Percentiles rank a stretch among this genome's conserved stretches.
Evolutionary conservation across 2,329 filamentous ascomycete species (phyloP).

Genomic region (Trichoderma atroviride): DNA sequence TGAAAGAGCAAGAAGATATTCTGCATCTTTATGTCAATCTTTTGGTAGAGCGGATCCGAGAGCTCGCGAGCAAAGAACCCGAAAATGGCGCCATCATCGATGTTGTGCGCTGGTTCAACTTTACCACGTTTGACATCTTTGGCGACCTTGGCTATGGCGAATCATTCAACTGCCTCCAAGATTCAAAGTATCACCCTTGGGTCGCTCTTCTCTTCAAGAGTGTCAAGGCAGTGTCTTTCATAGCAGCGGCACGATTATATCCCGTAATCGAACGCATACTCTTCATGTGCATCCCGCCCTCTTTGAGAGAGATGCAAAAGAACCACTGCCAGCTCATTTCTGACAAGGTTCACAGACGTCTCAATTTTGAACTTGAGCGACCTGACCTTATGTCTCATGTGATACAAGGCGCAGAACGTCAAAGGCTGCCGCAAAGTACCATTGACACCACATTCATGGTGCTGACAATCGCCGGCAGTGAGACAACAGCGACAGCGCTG

Average conservation of each 20-base stretch:
- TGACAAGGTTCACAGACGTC: slow-evolving; percentile 31
- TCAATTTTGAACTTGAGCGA: slow-evolving; percentile 33
- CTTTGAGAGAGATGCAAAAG: neutral
- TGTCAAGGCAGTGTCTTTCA: slow-evolving; percentile 16
- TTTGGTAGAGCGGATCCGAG: slow-evolving; percentile 31
- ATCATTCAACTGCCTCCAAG: slow-evolving; percentile 29
- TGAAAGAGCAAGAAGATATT: slow-evolving; percentile 37
- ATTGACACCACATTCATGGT: slow-evolving; percentile 35
- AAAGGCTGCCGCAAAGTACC: slow-evolving; percentile 37
- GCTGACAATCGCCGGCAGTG: slow-evolving; percentile 37
- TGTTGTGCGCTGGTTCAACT: slow-evolving; percentile 35
- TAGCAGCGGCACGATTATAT: slow-evolving; percentile 15
- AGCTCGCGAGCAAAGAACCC: slow-evolving; percentile 22
- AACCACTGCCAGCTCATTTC: slow-evolving; percentile 30
- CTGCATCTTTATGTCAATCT: slow-evolving; percentile 35
- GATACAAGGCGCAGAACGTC: slow-evolving; percentile 36
- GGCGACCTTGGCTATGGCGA: slow-evolving; percentile 31
- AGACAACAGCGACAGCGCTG: slow-evolving; percentile 39
- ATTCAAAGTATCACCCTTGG: slow-evolving; percentile 28
- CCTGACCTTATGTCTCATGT: slow-evolving; percentile 37
- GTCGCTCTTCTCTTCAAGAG: slow-evolving; percentile 26
- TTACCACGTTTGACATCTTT: slow-evolving; percentile 37
- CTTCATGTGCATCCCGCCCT: slow-evolving; percentile 16
- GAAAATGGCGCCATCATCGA: slow-evolving; percentile 28
- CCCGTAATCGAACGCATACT: slow-evolving; percentile 16